Evolutionary conservation across 495 filamentous ascomycete species (phyloP), one percentile per base, ranked within the genome.

Genomic region (Thermothielavioides terrestris): DNA sequence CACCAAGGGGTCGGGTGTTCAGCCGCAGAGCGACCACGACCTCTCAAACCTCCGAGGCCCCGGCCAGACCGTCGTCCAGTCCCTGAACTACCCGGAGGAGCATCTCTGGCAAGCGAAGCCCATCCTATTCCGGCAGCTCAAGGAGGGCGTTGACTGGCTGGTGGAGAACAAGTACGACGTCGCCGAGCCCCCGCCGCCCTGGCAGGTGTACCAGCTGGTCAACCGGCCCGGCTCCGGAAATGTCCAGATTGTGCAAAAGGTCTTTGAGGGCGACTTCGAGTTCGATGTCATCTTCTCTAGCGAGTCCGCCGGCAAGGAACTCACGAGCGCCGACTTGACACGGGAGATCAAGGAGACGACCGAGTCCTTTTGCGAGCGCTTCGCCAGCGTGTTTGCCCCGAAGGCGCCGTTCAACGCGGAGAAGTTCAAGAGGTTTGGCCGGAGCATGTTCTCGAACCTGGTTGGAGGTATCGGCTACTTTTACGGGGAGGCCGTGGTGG

Each of bases 401-500:
- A 68, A 86, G 56, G 72, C 81, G 6, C 94, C 92, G 1, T 98
- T 94, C 62, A 68, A 80, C 31, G 72, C 77, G 2, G 72, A 76
- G 5, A 78, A 86, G 53, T 92, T 94, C 61, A 74, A 80, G 20
- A 74, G 77, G 46, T 97, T 98, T 66, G 86, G 84, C 45, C 83
- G 84, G 54, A 87, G 85, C 35, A 86, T 98, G 77, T 86, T 97
- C 42, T 95, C 89, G 5, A 98, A 98, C 65, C 75, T 98, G 28
- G 74, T 95, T 27, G 92, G 92, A 42, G 92, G 94, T 26, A 89
- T 98, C 64, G 92, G 92, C 0, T 96, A 90, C 66, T 98, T 98
- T 70, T 78, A 92, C 61, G 92, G 92, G 22, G 77, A 89, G 43
- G 78, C 84, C 15, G 61, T 95, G 31, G 86, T 94, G 21, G 94